Evolutionary conservation across 208 protist genomes (phyloP).

Genomic region (Angomonas deanei): DNA sequence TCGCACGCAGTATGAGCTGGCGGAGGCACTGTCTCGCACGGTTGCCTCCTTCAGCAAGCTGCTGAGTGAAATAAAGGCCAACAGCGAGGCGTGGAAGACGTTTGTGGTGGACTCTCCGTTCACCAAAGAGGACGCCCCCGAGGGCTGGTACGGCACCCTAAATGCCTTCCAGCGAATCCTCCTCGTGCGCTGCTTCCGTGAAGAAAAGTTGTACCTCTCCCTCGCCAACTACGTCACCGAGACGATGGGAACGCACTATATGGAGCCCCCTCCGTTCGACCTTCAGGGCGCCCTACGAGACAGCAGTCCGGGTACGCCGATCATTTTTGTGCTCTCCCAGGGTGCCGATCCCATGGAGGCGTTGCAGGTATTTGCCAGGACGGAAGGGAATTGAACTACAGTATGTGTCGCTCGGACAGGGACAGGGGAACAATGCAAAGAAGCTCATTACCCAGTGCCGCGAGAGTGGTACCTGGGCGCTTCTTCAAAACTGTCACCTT

Average conservation of each 20-base stretch:
- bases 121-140: constrained; percentile 46
- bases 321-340: constrained; percentile 97
- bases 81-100: constrained; percentile 49
- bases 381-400: constrained; percentile 69
- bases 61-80: constrained; percentile 32
- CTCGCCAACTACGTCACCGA: constrained; percentile 85
- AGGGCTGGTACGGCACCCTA: constrained; percentile 49
- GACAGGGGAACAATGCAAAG: constrained; percentile 95
- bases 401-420: constrained; percentile 96
- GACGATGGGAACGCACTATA: constrained; percentile 89
- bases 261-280: constrained; percentile 93
- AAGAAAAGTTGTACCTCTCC: constrained; percentile 94
- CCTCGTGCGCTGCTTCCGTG: constrained; percentile 90
- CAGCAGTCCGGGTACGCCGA: constrained; percentile 80
- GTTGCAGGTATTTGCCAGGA: constrained; percentile 90
- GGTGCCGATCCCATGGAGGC: constrained; percentile 94
- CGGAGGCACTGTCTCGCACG: constrained; percentile 71
- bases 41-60: constrained; percentile 70
- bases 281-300: constrained; percentile 84
- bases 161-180: constrained; percentile 91
- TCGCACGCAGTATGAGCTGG: constrained; percentile 80
- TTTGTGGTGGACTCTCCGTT: constrained; percentile 62
- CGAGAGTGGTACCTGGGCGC: constrained; percentile 91
- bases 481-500: constrained; percentile 97
- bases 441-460: constrained; percentile 90